A percentile compares a stretch with the other conserved stretches of the same genome.
These are phyloP conservation scores for Populus ilicifolia DNA, from an alignment of 345 rosid genomes.

Conservation along the genomic window DNA sequence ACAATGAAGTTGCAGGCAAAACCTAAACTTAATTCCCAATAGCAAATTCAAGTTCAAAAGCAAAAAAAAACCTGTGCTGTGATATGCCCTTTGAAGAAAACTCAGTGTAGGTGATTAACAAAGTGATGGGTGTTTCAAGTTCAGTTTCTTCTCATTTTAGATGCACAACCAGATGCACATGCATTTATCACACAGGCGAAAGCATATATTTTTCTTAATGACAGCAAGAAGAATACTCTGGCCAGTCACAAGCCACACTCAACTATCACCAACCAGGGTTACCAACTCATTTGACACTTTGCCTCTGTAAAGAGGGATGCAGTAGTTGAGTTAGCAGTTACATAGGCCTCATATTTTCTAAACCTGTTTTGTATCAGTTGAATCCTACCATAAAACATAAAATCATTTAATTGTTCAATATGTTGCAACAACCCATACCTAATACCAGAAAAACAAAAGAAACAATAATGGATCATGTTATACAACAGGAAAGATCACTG, in stretches of 20 bases:
- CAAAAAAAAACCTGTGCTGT: not conserved
- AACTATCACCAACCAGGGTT: not conserved
- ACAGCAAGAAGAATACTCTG: not conserved
- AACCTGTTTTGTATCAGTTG: not conserved
- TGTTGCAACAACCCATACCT: not conserved
- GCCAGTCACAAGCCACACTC: not conserved
- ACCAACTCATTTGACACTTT: not conserved
- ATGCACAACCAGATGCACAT: not conserved
- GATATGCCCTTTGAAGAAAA: not conserved
- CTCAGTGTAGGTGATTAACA: not conserved
- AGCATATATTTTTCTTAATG: not conserved
- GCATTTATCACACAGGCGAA: not conserved
- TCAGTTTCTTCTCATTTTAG: not conserved
- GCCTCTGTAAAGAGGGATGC: not conserved
- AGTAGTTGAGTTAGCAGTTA: not conserved
- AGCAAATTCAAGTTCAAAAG: not conserved
- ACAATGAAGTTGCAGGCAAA: not conserved
- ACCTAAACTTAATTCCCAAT: not conserved
- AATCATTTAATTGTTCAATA: not conserved
- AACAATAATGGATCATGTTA: not conserved
- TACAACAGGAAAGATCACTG: not conserved
- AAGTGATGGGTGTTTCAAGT: not conserved
- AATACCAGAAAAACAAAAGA: not conserved
- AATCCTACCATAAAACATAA: not conserved
- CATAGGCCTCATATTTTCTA: not conserved